Conservation (phyloP, 495 filamentous ascomycete genomes). For the Echria macrotheca region DNA sequence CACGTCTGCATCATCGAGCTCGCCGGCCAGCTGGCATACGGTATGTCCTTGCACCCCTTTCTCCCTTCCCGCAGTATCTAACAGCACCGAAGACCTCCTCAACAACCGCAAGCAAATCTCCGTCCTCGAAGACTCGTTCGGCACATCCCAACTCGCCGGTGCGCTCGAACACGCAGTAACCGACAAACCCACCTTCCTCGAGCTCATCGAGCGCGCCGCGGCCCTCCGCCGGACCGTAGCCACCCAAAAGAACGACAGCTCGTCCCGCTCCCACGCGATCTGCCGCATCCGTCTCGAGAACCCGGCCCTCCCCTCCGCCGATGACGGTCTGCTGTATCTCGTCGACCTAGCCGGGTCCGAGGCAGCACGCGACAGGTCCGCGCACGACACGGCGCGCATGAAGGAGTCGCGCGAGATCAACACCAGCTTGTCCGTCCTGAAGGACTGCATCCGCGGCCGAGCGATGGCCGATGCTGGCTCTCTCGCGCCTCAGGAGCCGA, state of each 20-base stretch:
- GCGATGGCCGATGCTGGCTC: conserved; percentile 18
- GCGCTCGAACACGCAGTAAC: conserved; percentile 15
- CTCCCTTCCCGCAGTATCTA: too few relatives aligned
- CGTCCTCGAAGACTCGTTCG: conserved; percentile 24
- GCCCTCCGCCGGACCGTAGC: conserved; percentile 15
- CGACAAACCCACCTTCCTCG: conserved; percentile 11
- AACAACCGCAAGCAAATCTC: conserved; percentile 23
- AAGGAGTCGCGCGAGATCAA: conserved; percentile 44
- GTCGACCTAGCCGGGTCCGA: conserved; percentile 47
- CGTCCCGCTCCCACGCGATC: conserved; percentile 45
- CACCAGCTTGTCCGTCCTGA: conserved; percentile 35
- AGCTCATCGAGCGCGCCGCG: conserved; percentile 18
- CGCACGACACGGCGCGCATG: conserved; percentile 32
- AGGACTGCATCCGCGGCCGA: conserved; percentile 36
- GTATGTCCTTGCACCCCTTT: too few relatives aligned
- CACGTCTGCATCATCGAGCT: conserved; percentile 21
- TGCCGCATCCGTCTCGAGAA: conserved; percentile 42
- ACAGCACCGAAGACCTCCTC: conserved; percentile 18
- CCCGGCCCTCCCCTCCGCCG: conserved; percentile 5
- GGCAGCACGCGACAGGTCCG: conserved; percentile 24
- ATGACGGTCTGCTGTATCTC: conserved; percentile 39
- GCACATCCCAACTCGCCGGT: conserved; percentile 21
- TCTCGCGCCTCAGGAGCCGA: background rate
- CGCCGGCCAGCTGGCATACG: too few relatives aligned
- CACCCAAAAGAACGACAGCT: conserved; percentile 40